Percentiles rank a stretch among this genome's conserved stretches.
Conservation (phyloP, 148 eudicot species). For the Rhododendron mucronatum region DNA sequence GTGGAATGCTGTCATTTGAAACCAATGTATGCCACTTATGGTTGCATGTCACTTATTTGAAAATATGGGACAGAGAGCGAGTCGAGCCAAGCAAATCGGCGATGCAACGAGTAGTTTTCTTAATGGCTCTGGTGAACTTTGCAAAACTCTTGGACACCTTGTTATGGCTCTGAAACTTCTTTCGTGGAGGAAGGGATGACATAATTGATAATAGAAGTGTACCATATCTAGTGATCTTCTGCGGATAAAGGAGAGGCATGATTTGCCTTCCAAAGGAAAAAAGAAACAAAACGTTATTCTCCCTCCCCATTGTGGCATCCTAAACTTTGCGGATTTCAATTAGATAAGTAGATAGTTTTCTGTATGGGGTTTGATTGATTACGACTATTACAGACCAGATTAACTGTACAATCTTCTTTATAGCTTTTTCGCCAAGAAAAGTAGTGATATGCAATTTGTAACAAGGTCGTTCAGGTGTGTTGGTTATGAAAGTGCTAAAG, state of each 20-base stretch:
- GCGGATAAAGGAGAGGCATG: no score
- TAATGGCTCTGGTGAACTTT: conserved; percentile 2
- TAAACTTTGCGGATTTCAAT: neutral
- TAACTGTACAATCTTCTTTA: neutral
- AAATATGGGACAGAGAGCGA: no score
- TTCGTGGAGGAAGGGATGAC: neutral
- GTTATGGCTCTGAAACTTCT: neutral
- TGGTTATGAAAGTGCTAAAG: neutral
- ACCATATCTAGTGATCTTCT: neutral
- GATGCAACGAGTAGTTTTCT: neutral
- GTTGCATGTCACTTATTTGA: neutral
- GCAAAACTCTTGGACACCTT: neutral
- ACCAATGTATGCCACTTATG: neutral
- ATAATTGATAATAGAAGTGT: neutral
- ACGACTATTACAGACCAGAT: neutral
- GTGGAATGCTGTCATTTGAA: neutral
- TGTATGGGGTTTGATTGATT: neutral
- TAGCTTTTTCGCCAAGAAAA: neutral
- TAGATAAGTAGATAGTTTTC: neutral
- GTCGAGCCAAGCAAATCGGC: neutral
- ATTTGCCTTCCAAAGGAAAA: no score
- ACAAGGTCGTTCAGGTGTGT: no score
- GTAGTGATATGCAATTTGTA: neutral
- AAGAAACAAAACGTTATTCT: no score
- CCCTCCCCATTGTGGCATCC: no score